Base-by-base conservation (phyloP, 306 rosid species). In the Ceratonia siliqua region DNA sequence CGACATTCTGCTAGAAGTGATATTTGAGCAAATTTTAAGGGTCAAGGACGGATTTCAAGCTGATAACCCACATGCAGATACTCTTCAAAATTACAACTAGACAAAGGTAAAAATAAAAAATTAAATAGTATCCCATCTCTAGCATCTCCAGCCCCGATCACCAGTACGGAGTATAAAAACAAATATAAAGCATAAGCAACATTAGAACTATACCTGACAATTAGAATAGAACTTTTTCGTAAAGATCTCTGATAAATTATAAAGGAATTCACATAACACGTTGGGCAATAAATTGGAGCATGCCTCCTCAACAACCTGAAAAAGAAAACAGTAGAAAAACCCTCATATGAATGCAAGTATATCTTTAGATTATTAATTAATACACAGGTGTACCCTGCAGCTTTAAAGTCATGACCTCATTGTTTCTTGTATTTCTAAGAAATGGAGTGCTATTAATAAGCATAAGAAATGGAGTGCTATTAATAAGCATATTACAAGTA, bases 271-370 rank as follows among this genome's bases (percentile, higher is more conserved):
- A 72, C 99, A 95, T 80, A 92, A 33, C 63, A 90, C 86, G 65
- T 84, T 92, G 0, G 98, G 97, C 78, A 95, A 82, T 28, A 95
- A 87, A 80, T 92, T 90, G 74, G 87, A 76, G 83, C 96, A 89
- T 13, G 98, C 89, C 81, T 95, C 96, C 87, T 95, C 99, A 80
- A 90, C 93, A 57, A 90, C 89, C 98, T 95, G 83, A 56, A 81
- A 82, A 32, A 67, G 45, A 12, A 45, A 65, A 71, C 22, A 78
- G 50, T 17, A 39, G 22, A 71, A 53, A 28, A 22, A n/a, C 55
- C 35, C 6, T 70, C 55, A 53, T 32, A 49, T 43, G 57, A 66
- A 14, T 9, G 41, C 20, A 50, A 57, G 43, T 42, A 64, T 75
- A 32, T 2, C 32, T 73, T 42, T 39, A 50, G 36, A 53, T 67